These are phyloP conservation scores for Coniophora puteana DNA, from an alignment of 1,284 basidiomycete species.

Conservation along the genomic window DNA sequence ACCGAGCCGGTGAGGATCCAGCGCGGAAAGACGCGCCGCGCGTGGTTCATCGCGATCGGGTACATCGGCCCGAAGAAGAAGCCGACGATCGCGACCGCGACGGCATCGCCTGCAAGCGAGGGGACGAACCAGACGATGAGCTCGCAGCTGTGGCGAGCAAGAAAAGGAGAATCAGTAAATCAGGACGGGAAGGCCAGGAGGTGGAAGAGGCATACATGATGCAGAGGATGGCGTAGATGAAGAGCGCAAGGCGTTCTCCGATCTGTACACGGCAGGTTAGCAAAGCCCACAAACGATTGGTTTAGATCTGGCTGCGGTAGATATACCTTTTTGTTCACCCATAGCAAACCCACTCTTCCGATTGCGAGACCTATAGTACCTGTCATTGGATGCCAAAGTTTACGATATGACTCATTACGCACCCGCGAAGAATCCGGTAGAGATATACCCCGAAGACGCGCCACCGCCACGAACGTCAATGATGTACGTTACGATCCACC, in stretches of 20 bases:
- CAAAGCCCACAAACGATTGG: too few species aligned
- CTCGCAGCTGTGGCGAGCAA: slow-evolving; percentile 43
- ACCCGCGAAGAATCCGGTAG: slow-evolving; percentile 51
- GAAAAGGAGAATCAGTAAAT: background rate
- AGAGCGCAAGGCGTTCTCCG: slow-evolving; percentile 25
- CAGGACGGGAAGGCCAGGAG: background rate
- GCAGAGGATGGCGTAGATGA: slow-evolving; percentile 28
- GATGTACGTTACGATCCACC: slow-evolving; percentile 52
- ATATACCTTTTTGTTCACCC: slow-evolving; percentile 28
- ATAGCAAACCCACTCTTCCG: slow-evolving; percentile 24
- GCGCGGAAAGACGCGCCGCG: slow-evolving; percentile 43
- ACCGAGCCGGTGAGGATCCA: slow-evolving; percentile 49
- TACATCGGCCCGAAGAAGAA: slow-evolving; percentile 52
- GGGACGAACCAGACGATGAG: slow-evolving; percentile 59
- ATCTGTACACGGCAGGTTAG: too few species aligned
- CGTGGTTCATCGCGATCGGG: slow-evolving; percentile 50
- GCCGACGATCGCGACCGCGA: slow-evolving; percentile 53
- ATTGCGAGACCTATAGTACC: slow-evolving; percentile 20
- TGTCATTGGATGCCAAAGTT: background rate
- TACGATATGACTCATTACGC: background rate
- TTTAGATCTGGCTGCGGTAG: too few species aligned
- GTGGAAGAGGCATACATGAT: slow-evolving; percentile 27
- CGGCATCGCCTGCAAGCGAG: slow-evolving; percentile 45
- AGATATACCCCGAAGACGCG: slow-evolving; percentile 45
- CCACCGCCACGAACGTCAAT: slow-evolving; percentile 42